Evolutionary conservation across 805 yeast species (phyloP).

Genomic region (Wickerhamiella nectarea): DNA sequence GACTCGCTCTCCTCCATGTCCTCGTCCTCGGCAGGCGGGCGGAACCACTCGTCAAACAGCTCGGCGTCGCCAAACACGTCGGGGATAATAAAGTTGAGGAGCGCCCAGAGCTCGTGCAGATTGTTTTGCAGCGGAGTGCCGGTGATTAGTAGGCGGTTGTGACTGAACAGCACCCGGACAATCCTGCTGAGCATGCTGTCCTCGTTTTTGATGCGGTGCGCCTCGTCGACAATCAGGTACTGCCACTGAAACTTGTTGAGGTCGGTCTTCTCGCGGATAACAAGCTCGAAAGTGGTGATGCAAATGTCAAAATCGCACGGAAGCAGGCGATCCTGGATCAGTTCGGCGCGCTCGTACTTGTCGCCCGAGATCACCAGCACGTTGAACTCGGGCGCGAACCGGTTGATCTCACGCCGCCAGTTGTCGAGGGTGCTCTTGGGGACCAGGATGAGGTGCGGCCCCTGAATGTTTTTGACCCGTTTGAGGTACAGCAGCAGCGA

Average conservation of each 20-base stretch:
- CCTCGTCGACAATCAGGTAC: constrained; percentile 87
- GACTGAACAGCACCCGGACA: constrained; percentile 74
- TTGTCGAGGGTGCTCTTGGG: constrained; percentile 94
- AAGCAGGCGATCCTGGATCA: constrained; percentile 46
- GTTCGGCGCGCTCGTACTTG: constrained; percentile 55
- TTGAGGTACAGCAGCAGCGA: constrained; percentile 80
- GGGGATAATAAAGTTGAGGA: constrained; percentile 76
- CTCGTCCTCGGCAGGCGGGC: neutral
- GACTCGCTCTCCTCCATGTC: constrained; percentile 22
- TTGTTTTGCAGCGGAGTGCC: constrained; percentile 96
- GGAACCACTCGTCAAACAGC: constrained; percentile 83
- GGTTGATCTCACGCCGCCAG: constrained; percentile 88
- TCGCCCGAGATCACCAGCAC: constrained; percentile 76
- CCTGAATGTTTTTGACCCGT: constrained; percentile 60
- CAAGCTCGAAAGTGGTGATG: constrained; percentile 85
- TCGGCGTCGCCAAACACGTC: constrained; percentile 91
- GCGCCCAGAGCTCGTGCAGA: constrained; percentile 91
- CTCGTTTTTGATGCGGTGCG: constrained; percentile 92
- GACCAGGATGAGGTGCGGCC: constrained; percentile 83
- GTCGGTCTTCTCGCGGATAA: constrained; percentile 70
- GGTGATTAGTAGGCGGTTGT: constrained; percentile 72
- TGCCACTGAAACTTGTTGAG: constrained; percentile 83
- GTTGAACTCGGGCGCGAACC: constrained; percentile 90
- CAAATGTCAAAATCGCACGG: constrained; percentile 76
- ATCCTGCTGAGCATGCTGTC: constrained; percentile 83